phyloP scores from a whole-genome alignment of 2,329 filamentous ascomycete genomes.

The Peltaster fructicola region DNA sequence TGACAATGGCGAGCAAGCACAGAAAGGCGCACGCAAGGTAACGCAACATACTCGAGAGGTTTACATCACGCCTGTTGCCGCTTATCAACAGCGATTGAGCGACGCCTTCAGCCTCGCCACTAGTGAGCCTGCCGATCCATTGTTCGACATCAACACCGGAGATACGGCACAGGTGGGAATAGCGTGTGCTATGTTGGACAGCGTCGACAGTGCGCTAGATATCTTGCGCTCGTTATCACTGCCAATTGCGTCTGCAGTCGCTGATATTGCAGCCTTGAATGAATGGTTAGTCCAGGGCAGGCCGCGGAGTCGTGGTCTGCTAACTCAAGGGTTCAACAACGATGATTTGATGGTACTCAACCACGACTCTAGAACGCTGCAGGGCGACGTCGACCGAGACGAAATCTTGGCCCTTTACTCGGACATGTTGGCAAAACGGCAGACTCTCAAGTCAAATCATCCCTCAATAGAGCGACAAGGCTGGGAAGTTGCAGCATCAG shows the following conservation, averaged over 20 bases:
- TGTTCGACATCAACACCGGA: conserved; percentile 57
- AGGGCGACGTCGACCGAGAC: conserved; percentile 64
- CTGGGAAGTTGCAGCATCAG: conserved; percentile 76
- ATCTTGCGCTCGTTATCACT: conserved; percentile 68
- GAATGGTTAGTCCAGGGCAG: conserved; percentile 55
- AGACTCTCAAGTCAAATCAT: conserved; percentile 7
- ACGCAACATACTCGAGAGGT: conserved; percentile 26
- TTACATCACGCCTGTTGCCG: conserved; percentile 38
- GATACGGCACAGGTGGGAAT: conserved; percentile 65
- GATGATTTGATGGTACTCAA: conserved; percentile 76
- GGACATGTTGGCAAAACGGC: conserved; percentile 36
- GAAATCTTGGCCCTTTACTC: conserved; percentile 64
- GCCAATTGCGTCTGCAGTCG: conserved; percentile 57
- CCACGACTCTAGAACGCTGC: conserved; percentile 25
- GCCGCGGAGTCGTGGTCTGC: conserved; percentile 32
- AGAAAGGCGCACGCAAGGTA: no score
- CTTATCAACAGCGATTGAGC: conserved; percentile 57
- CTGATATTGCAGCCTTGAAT: conserved; percentile 67
- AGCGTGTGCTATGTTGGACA: conserved; percentile 67
- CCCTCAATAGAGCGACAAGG: conserved; percentile 34
- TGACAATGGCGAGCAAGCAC: conserved; percentile 30
- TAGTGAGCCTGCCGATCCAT: conserved; percentile 43
- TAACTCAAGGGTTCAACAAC: conserved; percentile 52
- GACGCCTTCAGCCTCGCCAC: conserved; percentile 49
- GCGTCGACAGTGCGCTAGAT: conserved; percentile 56